Evolutionary conservation across 2,329 filamentous ascomycete genomes (phyloP), one percentile per base, ranked within the genome.

Genomic region (Colletotrichum sp.): DNA sequence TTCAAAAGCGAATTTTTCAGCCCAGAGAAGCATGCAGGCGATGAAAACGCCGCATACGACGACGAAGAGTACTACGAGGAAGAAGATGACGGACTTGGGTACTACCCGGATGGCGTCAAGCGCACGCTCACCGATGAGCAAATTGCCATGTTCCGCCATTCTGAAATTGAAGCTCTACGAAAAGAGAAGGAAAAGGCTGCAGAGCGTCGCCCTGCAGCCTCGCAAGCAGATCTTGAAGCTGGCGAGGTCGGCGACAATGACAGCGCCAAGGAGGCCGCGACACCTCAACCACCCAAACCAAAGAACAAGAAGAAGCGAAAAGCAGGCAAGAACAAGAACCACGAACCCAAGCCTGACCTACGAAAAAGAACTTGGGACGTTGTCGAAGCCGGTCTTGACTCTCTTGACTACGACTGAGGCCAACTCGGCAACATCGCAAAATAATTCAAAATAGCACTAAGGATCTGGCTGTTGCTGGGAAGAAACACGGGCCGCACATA

Each of bases 101-200:
- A 95, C 84, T 99, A 99, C 79, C 85, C 91, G 1, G 96, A 99
- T 81, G 96, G 96, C 5, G 92, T 93, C 77, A 97, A 97, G 83
- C 93, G 96, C 55, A 98, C 96, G 21, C 88, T 99, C 80, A 98
- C 96, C 12, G 95, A 98, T 81, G 95, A 96, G 80, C 95, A 98
- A 86, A 95, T 98, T 79, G 92, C 92, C 69, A 96, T 98, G 77
- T 98, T 98, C 83, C 91, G 96, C 77, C 95, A 98, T 82, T 96
- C 95, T 3, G 96, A 99, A 84, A 90, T 98, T 26, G 93, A 97
- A 81, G 85, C 91, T 15, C 87, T 98, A 52, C 36, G 72, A n/a
- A 44, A 62, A 21, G 87, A 89, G 76, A 82, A 85, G 67, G 84
- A 85, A 57, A 87, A 83, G 73, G 83, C 81, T 21, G 81, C 75